A percentile compares a stretch with the other conserved stretches of the same genome.
These are phyloP conservation scores for Verticillium tricorpus DNA, from an alignment of 2,329 filamentous ascomycete genomes.

Conservation along the genomic window DNA sequence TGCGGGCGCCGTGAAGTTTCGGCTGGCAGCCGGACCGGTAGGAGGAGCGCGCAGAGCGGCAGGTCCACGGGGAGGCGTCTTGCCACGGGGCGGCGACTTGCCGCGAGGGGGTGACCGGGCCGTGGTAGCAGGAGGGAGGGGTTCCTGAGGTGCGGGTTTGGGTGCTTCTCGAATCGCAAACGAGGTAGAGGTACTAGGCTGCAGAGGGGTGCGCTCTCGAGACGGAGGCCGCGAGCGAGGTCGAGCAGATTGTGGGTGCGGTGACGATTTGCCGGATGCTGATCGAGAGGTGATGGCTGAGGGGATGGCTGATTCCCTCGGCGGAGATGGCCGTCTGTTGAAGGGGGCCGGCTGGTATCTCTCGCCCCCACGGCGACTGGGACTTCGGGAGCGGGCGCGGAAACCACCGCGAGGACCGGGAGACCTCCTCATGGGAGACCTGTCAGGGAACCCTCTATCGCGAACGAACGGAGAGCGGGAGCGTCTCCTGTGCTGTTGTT, in stretches of 20 bases:
- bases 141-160: slow-evolving; percentile 10
- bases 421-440: slow-evolving; percentile 32
- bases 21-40: slow-evolving; percentile 34
- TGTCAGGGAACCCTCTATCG: slow-evolving; percentile 35
- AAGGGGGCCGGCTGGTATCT: slow-evolving; percentile 27
- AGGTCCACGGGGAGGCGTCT: slow-evolving; percentile 51
- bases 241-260: slow-evolving; percentile 42
- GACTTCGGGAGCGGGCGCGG: slow-evolving; percentile 48
- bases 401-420: slow-evolving; percentile 38
- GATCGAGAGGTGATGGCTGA: slow-evolving; percentile 47
- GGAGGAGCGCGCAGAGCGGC: slow-evolving; percentile 48
- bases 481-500: slow-evolving; percentile 34
- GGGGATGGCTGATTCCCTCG: slow-evolving; percentile 43
- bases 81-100: slow-evolving; percentile 11
- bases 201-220: slow-evolving; percentile 31
- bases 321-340: slow-evolving; percentile 43
- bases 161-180: slow-evolving; percentile 6
- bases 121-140: slow-evolving; percentile 14
- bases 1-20: slow-evolving; percentile 33
- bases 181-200: slow-evolving; percentile 2
- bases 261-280: slow-evolving; percentile 47
- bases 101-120: slow-evolving; percentile 16
- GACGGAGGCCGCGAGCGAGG: slow-evolving; percentile 43
- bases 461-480: slow-evolving; percentile 50
- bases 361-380: slow-evolving; percentile 41